Conservation (phyloP, 768 basidiomycete species). For the Leccinum pellstonianum region DNA sequence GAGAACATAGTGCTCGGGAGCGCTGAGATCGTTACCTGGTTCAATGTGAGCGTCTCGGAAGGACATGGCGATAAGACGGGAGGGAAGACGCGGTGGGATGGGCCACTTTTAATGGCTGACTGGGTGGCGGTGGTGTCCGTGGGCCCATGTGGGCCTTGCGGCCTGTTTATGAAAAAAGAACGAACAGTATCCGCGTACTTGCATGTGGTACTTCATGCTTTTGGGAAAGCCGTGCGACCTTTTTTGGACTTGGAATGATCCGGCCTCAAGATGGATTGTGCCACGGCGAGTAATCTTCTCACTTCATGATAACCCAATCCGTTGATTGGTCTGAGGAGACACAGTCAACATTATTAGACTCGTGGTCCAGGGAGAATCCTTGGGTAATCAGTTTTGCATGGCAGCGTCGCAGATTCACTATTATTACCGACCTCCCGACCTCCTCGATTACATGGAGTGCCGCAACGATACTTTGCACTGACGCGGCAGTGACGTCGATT, state of each 20-base stretch:
- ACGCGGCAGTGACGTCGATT: neutral
- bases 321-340: neutral
- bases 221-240: neutral
- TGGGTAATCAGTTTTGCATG: neutral
- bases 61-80: constrained; percentile 18
- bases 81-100: neutral
- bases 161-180: neutral
- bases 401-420: neutral
- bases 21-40: neutral
- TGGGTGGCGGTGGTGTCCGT: neutral
- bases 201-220: neutral
- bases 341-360: neutral
- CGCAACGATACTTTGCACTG: neutral
- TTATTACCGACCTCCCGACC: neutral
- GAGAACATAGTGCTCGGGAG: constrained; percentile 21
- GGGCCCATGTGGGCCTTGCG: neutral
- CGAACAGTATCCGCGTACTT: no score
- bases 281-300: neutral
- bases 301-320: neutral
- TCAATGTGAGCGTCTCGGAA: constrained; percentile 6
- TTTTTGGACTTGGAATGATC: neutral
- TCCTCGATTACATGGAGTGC: neutral
- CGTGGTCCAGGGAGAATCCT: neutral
- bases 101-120: constrained; percentile 3
- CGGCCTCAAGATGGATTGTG: neutral